Base-by-base conservation (phyloP, 2,329 filamentous ascomycete species). In the Aspergillus novofumigatus region DNA sequence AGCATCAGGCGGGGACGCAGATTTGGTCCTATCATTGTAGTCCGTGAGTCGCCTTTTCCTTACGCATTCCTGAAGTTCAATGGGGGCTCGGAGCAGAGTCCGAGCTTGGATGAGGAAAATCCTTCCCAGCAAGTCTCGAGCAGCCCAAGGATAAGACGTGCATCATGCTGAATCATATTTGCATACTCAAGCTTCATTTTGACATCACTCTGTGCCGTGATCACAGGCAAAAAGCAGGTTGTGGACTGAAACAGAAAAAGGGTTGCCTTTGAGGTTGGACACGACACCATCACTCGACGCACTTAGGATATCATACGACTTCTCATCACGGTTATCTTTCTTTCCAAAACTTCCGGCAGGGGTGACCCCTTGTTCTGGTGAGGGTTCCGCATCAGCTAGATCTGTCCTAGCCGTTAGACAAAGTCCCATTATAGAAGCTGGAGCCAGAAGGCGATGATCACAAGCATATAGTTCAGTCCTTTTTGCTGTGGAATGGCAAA, bases 1-100 rank as follows among this genome's bases (percentile, higher is more conserved):
- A 47, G 56, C 48, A 53, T 57, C 54, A 45, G 49, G 44, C 41
- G 48, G 58, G 54, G 23, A 42, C 53, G 32, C 48, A 32, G 49
- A 45, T 21, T 49, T 53, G 51, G 53, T 56, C 55, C 49, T 48
- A 59, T 59, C 62, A 62, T 64, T 62, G 58, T 64, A 59, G 53
- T 42, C 54, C 53, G 58, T 49, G 57, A 58, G 52, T 53, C 50
- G 48, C 49, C 42, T 49, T 47, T 57, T 23, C 59, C 53, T 56
- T 62, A 44, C 50, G 52, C 62, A 65, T 65, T 63, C 62, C 54
- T 29, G 23, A 54, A 41, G 51, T 23, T 29, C 45, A 49, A 35
- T 17, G 32, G 23, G 21, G 32, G 51, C 21, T 47, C 44, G 11
- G 21, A 47, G 44, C 44, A 47, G n/a, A 25, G n/a, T 10, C 44